These are phyloP conservation scores for Condylostoma magnum DNA, from an alignment of 169 alveolate species.

Conservation along the genomic window DNA sequence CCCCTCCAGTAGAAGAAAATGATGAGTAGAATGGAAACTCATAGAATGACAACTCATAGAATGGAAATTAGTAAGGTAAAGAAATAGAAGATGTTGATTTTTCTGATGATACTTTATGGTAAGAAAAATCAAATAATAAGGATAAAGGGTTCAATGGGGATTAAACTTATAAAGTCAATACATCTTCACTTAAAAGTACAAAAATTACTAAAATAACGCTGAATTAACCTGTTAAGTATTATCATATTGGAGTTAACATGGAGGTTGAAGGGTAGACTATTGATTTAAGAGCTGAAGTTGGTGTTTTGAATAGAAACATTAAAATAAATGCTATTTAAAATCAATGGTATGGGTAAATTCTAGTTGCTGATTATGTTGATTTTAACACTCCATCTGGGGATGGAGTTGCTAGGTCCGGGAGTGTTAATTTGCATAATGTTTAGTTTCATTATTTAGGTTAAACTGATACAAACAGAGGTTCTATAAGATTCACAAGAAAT, in stretches of 20 bases:
- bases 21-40: not conserved
- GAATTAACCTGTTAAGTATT: not conserved
- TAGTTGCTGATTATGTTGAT: constrained; percentile 13
- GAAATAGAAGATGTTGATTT: too few relatives aligned
- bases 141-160: not conserved
- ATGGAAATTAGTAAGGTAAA: too few relatives aligned
- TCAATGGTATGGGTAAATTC: not conserved
- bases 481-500: not conserved
- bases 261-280: not conserved
- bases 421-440: not conserved
- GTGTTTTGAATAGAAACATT: not conserved
- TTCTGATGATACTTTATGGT: not conserved
- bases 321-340: not conserved
- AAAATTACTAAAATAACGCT: not conserved
- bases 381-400: not conserved
- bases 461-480: not conserved
- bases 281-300: constrained; percentile 24
- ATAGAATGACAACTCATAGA: not conserved
- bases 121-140: not conserved
- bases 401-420: not conserved
- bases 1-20: not conserved
- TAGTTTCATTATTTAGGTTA: not conserved
- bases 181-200: not conserved
- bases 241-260: constrained; percentile 20
- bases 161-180: not conserved